Conservation (phyloP, 805 yeast genomes). For the Groenewaldozyma tartarivorans region DNA sequence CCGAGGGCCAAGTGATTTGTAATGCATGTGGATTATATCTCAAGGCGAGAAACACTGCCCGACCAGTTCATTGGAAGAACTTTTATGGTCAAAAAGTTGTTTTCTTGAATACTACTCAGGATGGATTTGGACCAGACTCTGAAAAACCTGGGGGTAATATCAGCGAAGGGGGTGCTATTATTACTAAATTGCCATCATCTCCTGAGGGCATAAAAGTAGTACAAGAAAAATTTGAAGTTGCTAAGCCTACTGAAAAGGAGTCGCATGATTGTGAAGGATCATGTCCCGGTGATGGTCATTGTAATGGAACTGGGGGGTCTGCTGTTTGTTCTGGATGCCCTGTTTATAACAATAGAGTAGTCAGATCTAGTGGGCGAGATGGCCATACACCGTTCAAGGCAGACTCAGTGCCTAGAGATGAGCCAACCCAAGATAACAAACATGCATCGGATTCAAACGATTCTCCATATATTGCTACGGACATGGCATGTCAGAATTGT, state of each 20-base stretch:
- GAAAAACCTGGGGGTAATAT: conserved; percentile 28
- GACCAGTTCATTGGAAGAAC: conserved; percentile 54
- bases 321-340: conserved; percentile 77
- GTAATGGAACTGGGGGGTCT: conserved; percentile 84
- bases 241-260: background rate
- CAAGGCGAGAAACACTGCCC: conserved; percentile 47
- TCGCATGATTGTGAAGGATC: conserved; percentile 33
- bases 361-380: conserved; percentile 8
- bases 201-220: conserved; percentile 1
- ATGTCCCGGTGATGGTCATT: conserved; percentile 67
- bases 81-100: background rate
- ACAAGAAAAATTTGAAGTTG: too few species aligned
- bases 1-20: conserved; percentile 85
- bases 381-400: conserved; percentile 3
- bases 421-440: conserved; percentile 3
- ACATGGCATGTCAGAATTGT: conserved; percentile 76
- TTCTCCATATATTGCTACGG: conserved; percentile 19
- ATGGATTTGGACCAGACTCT: background rate
- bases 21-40: conserved; percentile 90
- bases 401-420: background rate
- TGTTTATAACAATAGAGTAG: conserved; percentile 58
- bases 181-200: conserved; percentile 9
- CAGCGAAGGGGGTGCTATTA: background rate
- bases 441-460: conserved; percentile 1
- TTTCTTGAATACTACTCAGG: background rate